Evolutionary conservation across 2,329 filamentous ascomycete species (phyloP), one percentile per base, ranked within the genome.

Genomic region (Blastomyces silverae): DNA sequence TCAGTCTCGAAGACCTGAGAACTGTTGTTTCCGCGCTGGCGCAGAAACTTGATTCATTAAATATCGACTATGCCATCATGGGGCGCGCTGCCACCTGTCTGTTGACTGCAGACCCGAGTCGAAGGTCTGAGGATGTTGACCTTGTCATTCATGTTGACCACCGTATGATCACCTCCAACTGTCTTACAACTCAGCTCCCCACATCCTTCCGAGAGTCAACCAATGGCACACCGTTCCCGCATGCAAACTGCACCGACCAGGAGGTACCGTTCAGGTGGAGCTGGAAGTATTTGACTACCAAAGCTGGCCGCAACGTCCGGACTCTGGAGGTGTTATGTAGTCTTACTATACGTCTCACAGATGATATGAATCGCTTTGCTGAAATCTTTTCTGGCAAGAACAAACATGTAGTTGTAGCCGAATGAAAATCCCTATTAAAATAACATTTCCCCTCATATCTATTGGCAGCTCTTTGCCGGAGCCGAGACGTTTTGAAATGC

Each of bases 401-500:
- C 13, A 37, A 60, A 42, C 1, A 52, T 44, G 20, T 44, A 60
- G 4, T 60, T 42, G 17, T 44, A 60, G 62, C 28, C n/a, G 17
- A 62, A 48, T 20, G 25, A 53, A 37, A 61, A 64, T 1, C 42
- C 56, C n/a, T 48, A 61, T 62, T 34, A 67, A 67, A 64, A 71
- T 50, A 39, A 67, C 66, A 67, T 67, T 68, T 8, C 70, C 67
- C 64, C 69, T 68, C 68, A 71, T 71, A 64, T 73, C 70, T 64
- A 69, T 53, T 55, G 70, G 66, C 66, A 71, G 64, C 57, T 71
- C 71, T 65, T 68, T 71, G 39, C 68, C 66, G 22, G 69, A 71
- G 22, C 70, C 69, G 20, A 72, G 62, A 13, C 69, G 67, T 66
- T 71, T 73, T 42, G 69, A 68, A 65, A 72, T 59, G 37, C 70